These are phyloP conservation scores for Lophium mytilinum DNA, from an alignment of 495 filamentous ascomycete species.

Conservation along the genomic window DNA sequence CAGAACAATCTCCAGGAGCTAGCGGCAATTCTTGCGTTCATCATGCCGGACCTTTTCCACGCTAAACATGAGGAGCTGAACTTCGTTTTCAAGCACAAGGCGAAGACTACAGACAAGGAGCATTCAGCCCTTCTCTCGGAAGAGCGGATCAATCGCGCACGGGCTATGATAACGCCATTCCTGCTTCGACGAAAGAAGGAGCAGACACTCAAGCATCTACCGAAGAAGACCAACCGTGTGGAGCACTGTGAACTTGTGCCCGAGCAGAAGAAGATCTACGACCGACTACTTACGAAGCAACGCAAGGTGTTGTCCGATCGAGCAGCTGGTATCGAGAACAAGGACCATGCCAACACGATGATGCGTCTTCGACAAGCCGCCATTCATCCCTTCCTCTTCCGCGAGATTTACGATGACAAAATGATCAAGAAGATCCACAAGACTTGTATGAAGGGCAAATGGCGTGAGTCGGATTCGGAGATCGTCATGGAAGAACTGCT, in stretches of 20 bases:
- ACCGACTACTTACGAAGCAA: constrained; percentile 47
- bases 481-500: constrained; percentile 66
- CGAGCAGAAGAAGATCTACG: constrained; percentile 63
- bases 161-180: constrained; percentile 91
- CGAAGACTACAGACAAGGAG: constrained; percentile 61
- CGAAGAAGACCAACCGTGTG: constrained; percentile 68
- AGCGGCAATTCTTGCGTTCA: constrained; percentile 78
- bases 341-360: constrained; percentile 60
- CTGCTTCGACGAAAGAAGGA: constrained; percentile 89
- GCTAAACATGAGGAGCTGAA: constrained; percentile 65
- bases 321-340: constrained; percentile 49
- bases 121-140: constrained; percentile 70
- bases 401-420: constrained; percentile 65
- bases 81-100: constrained; percentile 82
- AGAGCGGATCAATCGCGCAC: constrained; percentile 75
- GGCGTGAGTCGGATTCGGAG: constrained; percentile 50
- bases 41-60: constrained; percentile 75
- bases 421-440: constrained; percentile 71
- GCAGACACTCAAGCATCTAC: constrained; percentile 82
- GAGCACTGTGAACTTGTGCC: constrained; percentile 70
- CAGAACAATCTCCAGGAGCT: constrained; percentile 96
- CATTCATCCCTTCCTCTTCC: constrained; percentile 84
- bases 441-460: constrained; percentile 58
- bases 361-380: constrained; percentile 89
- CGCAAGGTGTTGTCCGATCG: constrained; percentile 49